Evolutionary conservation across 2,329 filamentous ascomycete genomes (phyloP), one percentile per base, ranked within the genome.

Genomic region (Blastomyces silverae): DNA sequence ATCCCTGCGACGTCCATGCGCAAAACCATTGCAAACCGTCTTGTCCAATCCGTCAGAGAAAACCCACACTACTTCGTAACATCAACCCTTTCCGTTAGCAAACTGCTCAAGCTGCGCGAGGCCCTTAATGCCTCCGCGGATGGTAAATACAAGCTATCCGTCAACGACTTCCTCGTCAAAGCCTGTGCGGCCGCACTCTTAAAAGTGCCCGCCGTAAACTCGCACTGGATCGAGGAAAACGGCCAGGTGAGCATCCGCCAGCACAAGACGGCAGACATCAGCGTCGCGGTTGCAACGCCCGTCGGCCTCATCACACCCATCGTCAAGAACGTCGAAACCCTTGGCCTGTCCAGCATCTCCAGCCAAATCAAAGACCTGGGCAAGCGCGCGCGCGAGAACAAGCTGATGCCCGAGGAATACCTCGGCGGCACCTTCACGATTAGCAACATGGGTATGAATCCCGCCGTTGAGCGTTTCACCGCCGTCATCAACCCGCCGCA

Each of bases 381-480:
- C 76, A 96, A 96, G 87, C 91, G 91, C 77, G 94, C 94, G 68
- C 87, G 92, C 67, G 94, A 97, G 72, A 90, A 91, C 81, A 99
- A 97, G 87, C 89, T 99, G 73, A 97, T 97, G 89, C 94, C 94
- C 59, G 93, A 99, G 79, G 92, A 99, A 82, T 99, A 96, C 87
- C 93, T 97, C 84, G 94, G 94, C 64, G 94, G 94, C 78, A 96
- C 91, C 77, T 96, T 99, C 82, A 97, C 93, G 79, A 97, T 99
- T 81, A 96, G 91, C 82, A 99, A 99, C 87, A 96, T 99, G 94
- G 94, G 94, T 80, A 99, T 99, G 94, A 99, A 99, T 86, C 76
- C 88, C 59, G 93, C 94, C 61, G 89, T 99, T 68, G 92, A 97
- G 81, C 87, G 92, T 78, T 99, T 99, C 82, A 97, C 94, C 62